phyloP scores from a whole-genome alignment of 2,329 filamentous ascomycete species.

The Cladophialophora exuberans region DNA sequence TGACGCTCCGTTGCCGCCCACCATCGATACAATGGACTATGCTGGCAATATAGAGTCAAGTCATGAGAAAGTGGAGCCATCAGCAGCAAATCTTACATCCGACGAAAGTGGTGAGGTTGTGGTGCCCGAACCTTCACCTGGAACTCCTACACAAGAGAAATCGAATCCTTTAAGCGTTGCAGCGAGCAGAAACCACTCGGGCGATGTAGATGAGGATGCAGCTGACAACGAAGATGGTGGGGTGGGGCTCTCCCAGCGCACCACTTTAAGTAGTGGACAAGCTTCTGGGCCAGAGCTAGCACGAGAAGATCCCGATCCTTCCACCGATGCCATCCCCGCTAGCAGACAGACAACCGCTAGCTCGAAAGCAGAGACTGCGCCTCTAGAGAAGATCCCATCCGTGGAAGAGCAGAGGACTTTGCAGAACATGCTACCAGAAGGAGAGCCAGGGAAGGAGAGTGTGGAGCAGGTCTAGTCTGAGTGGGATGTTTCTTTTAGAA shows the following conservation, averaged over 20 bases:
- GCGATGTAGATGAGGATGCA: neutral
- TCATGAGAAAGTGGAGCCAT: constrained; percentile 17
- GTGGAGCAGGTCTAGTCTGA: constrained; percentile 22
- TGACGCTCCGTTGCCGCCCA: constrained; percentile 47
- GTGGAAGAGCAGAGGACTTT: constrained; percentile 10
- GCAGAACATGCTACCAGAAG: constrained; percentile 14
- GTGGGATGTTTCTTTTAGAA: too few relatives aligned
- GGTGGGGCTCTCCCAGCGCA: constrained; percentile 26
- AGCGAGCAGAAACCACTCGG: constrained; percentile 1
- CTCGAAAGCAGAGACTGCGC: constrained; percentile 13
- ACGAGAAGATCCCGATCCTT: constrained; percentile 23
- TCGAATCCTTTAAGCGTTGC: constrained; percentile 27
- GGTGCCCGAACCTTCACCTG: constrained; percentile 45
- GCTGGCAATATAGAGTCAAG: constrained; percentile 12
- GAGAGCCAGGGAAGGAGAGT: constrained; percentile 27
- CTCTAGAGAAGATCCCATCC: constrained; percentile 18
- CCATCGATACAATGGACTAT: constrained; percentile 20
- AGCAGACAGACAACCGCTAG: constrained; percentile 31
- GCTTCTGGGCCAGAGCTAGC: constrained; percentile 26
- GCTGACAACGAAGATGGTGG: neutral
- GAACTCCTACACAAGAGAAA: constrained; percentile 39
- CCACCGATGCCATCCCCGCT: constrained; percentile 27
- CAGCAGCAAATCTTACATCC: constrained; percentile 39
- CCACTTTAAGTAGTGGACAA: constrained; percentile 26
- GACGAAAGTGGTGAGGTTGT: constrained; percentile 41